Base-by-base conservation (phyloP, 2,329 filamentous ascomycete species). In the Hymenoscyphus scutula region DNA sequence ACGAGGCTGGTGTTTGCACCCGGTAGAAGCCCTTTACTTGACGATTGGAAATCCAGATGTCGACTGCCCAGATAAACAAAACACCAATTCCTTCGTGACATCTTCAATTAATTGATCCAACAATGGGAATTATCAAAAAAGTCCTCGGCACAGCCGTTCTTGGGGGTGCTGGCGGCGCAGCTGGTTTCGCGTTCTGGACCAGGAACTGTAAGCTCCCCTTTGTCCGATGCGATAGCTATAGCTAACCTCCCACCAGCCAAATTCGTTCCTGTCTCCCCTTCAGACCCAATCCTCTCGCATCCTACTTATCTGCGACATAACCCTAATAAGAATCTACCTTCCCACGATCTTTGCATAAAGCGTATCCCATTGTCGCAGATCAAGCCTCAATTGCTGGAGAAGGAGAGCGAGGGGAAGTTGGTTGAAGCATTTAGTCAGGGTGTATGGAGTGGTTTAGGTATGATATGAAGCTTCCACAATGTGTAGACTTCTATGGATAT, bases 291-390 rank as follows among this genome's bases (percentile, higher is more conserved):
- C 68, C 88, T 86, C 80, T 78, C 78, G 60, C 83, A 83, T 30
- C 77, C 80, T 19, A 75, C 81, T 61, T 89, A 82, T 77, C 76
- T 78, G 56, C 81, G 80, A 63, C 81, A 83, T 75, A 92, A 91
- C 70, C 83, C 85, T 1, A 79, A 82, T 51, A 76, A 79, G 34
- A 89, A 90, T 73, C 83, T 87, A 0, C 78, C 83, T 0, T 83
- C 83, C 0, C 82, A 89, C 62, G 89, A 92, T 71, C 75, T 89
- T 11, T 87, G 84, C 69, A 77, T 89, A 67, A 84, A 85, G 67
- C 81, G 80, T 38, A 80, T 91, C 0, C 85, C 88, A 0, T 72
- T 92, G 56, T 77, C 77, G 55, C 84, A 86, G 71, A 84, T 92
- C 64, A 82, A 84, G 32, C 87, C 88, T 0, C 83, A 88, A 66